phyloP scores from a whole-genome alignment of 2,329 filamentous ascomycete genomes.

The Cryphonectria radicalis region DNA sequence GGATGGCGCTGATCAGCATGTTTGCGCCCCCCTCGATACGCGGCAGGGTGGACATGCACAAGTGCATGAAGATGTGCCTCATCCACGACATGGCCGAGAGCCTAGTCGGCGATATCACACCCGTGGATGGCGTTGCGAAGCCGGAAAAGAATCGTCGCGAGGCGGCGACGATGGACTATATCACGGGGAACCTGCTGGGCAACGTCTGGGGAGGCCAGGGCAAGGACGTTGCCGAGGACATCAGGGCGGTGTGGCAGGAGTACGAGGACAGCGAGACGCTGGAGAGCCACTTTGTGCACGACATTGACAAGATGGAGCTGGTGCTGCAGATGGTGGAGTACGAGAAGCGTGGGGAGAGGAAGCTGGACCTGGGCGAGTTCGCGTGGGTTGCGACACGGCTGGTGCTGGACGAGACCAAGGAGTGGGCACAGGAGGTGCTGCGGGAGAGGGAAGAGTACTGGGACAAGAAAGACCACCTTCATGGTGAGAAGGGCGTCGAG shows the following conservation, averaged over 20 bases:
- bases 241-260: slow-evolving; percentile 87
- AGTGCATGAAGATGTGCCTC: slow-evolving; percentile 93
- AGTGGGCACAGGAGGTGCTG: slow-evolving; percentile 78
- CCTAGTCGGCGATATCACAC: slow-evolving; percentile 95
- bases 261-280: slow-evolving; percentile 87
- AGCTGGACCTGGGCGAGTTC: slow-evolving; percentile 84
- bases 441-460: slow-evolving; percentile 77
- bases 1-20: slow-evolving; percentile 97
- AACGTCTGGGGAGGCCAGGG: slow-evolving; percentile 69
- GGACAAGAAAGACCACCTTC: slow-evolving; percentile 54
- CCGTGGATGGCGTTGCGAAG: slow-evolving; percentile 84
- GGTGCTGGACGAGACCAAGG: slow-evolving; percentile 74
- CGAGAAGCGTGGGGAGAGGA: slow-evolving; percentile 70
- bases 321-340: slow-evolving; percentile 97
- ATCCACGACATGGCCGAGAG: slow-evolving; percentile 98
- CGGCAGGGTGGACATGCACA: slow-evolving; percentile 72
- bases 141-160: slow-evolving; percentile 88
- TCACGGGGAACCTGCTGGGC: slow-evolving; percentile 73
- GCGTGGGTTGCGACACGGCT: slow-evolving; percentile 76
- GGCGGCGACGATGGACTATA: slow-evolving; percentile 88
- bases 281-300: slow-evolving; percentile 90
- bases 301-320: slow-evolving; percentile 96
- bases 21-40: slow-evolving; percentile 79
- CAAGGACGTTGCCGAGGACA: slow-evolving; percentile 64
- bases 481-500: slow-evolving; percentile 49